Conservation (phyloP, 257 asterid species). For the Mentha longifolia region DNA sequence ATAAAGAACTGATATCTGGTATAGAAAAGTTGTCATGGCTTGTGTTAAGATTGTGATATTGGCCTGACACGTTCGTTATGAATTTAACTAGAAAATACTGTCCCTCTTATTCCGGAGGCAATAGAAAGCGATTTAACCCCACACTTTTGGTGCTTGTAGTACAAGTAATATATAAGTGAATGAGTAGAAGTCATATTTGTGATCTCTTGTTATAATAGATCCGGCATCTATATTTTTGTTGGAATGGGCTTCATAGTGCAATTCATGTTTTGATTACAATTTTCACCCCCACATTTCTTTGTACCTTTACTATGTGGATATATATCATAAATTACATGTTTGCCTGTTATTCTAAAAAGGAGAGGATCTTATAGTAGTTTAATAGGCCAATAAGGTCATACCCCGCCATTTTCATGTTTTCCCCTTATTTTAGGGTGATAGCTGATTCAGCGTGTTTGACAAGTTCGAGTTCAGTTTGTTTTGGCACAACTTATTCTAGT, state of each 20-base stretch:
- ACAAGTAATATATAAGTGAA: not conserved
- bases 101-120: not conserved
- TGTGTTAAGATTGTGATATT: too few species aligned
- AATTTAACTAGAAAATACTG: not conserved
- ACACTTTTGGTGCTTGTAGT: constrained; percentile 4
- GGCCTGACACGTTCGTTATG: too few species aligned
- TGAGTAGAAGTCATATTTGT: not conserved
- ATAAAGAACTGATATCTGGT: too few species aligned
- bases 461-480: not conserved
- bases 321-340: not conserved
- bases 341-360: not conserved
- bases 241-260: constrained; percentile 3
- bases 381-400: not conserved
- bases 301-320: not conserved
- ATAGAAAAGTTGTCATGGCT: too few species aligned
- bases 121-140: not conserved
- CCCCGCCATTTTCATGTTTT: not conserved
- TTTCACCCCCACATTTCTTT: constrained; percentile 1
- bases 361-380: constrained; percentile 12
- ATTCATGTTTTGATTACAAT: constrained; percentile 13
- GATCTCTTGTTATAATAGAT: constrained; percentile 2
- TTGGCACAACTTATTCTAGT: not conserved
- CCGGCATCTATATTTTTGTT: constrained; percentile 11
- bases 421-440: not conserved
- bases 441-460: constrained; percentile 3